Evolutionary conservation across 805 yeast genomes (phyloP).

Genomic region (Spathaspora arborariae): DNA sequence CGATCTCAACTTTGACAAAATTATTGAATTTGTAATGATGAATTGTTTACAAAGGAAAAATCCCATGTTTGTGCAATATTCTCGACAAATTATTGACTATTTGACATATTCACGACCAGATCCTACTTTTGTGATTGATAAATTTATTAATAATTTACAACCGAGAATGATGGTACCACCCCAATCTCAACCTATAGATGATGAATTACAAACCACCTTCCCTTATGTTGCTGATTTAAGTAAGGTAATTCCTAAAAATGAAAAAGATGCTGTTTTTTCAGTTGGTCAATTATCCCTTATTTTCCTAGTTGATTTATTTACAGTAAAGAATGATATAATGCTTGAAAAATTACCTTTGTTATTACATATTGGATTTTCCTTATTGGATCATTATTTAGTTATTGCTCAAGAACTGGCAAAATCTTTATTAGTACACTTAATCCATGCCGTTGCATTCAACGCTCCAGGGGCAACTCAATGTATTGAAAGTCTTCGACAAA

Average conservation of each 20-base stretch:
- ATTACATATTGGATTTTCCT: conserved; percentile 72
- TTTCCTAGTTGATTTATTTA: conserved; percentile 75
- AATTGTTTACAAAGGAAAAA: conserved; percentile 69
- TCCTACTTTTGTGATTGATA: conserved; percentile 48
- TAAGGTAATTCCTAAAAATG: conserved; percentile 47
- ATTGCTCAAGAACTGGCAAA: conserved; percentile 84
- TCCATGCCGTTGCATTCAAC: conserved; percentile 58
- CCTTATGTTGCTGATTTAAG: conserved; percentile 79
- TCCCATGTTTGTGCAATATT: conserved; percentile 69
- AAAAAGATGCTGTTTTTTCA: conserved; percentile 75
- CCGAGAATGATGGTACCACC: conserved; percentile 91
- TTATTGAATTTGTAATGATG: conserved; percentile 64
- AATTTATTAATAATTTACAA: conserved; percentile 64
- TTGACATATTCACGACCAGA: conserved; percentile 55
- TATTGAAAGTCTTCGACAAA: conserved; percentile 53
- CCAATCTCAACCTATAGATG: conserved; percentile 19
- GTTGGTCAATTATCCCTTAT: conserved; percentile 84
- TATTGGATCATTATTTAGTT: conserved; percentile 83
- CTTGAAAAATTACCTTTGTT: conserved; percentile 62
- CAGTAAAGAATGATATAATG: conserved; percentile 62
- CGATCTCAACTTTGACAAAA: conserved; percentile 64
- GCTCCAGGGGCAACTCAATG: conserved; percentile 54
- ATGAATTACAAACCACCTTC: conserved; percentile 20
- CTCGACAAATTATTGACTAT: conserved; percentile 79
- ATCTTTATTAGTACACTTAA: conserved; percentile 65